These are phyloP conservation scores for Nigrospora sphaerica DNA, from an alignment of 2,329 filamentous ascomycete genomes.

Conservation along the genomic window DNA sequence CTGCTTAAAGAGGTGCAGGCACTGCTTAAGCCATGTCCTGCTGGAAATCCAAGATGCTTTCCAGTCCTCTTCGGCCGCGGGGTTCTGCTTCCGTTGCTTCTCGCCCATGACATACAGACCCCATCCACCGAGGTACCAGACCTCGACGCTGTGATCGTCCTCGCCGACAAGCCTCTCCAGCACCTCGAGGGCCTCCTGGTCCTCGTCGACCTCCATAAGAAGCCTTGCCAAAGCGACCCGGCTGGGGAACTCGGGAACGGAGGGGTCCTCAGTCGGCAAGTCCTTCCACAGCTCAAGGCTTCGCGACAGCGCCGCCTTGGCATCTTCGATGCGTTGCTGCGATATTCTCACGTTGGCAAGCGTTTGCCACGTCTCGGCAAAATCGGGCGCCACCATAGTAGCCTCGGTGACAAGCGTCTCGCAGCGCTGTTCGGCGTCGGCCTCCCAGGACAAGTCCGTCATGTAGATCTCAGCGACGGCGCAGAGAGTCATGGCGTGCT, in stretches of 20 bases:
- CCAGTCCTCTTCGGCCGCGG: constrained; percentile 41
- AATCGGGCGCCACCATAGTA: constrained; percentile 72
- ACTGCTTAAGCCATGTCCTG: constrained; percentile 75
- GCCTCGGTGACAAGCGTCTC: constrained; percentile 88
- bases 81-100: constrained; percentile 48
- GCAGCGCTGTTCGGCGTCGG: constrained; percentile 82
- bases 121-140: constrained; percentile 96
- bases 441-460: constrained; percentile 93
- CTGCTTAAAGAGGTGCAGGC: constrained; percentile 68
- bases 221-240: constrained; percentile 77
- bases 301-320: constrained; percentile 66
- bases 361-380: constrained; percentile 88
- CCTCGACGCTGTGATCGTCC: constrained; percentile 90
- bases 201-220: constrained; percentile 84
- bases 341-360: constrained; percentile 91
- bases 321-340: constrained; percentile 73
- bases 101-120: constrained; percentile 74
- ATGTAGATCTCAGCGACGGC: constrained; percentile 96
- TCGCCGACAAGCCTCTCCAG: constrained; percentile 78
- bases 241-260: constrained; percentile 78
- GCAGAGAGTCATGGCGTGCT: constrained; percentile 86
- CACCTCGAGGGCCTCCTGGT: constrained; percentile 77
- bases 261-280: constrained; percentile 61
- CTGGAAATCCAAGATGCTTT: constrained; percentile 64
- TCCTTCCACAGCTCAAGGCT: constrained; percentile 82